Evolutionary conservation across 2,329 filamentous ascomycete species (phyloP).

Genomic region (Fusarium citri): DNA sequence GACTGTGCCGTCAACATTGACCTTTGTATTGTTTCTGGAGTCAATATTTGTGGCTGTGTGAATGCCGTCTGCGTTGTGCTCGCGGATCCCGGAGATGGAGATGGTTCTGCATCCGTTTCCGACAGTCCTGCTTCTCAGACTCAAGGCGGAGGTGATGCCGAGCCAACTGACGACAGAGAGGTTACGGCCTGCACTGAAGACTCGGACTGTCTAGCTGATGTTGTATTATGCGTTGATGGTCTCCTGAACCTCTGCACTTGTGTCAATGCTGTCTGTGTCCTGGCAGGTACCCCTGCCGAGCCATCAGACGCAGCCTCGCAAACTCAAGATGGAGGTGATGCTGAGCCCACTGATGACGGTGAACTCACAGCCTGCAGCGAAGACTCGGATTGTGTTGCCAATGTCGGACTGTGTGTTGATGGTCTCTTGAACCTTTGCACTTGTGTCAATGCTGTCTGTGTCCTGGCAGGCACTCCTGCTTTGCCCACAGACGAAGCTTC

Average conservation of each 20-base stretch:
- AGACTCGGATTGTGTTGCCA: slow-evolving; percentile 7
- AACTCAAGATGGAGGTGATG: no score
- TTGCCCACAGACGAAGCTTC: background rate
- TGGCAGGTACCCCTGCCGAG: background rate
- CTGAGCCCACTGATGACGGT: no score
- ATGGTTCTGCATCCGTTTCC: background rate
- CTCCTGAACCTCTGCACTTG: slow-evolving; percentile 5
- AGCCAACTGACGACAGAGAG: background rate
- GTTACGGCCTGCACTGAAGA: background rate
- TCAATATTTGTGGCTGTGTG: slow-evolving; percentile 18
- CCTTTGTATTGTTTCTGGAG: slow-evolving; percentile 1
- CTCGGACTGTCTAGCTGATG: slow-evolving; percentile 7
- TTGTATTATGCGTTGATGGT: slow-evolving; percentile 1
- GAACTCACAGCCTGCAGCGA: background rate
- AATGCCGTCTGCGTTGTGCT: background rate
- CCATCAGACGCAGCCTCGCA: background rate
- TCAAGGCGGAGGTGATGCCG: background rate
- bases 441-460: background rate
- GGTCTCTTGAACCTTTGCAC: slow-evolving; percentile 1
- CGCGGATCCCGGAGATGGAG: background rate
- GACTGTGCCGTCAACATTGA: slow-evolving; percentile 16
- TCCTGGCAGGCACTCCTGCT: background rate
- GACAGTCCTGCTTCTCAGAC: background rate
- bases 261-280: slow-evolving; percentile 1
- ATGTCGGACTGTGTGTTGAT: background rate